Evolutionary conservation across 2,329 filamentous ascomycete species (phyloP).

Genomic region (Nothophoma quercina): DNA sequence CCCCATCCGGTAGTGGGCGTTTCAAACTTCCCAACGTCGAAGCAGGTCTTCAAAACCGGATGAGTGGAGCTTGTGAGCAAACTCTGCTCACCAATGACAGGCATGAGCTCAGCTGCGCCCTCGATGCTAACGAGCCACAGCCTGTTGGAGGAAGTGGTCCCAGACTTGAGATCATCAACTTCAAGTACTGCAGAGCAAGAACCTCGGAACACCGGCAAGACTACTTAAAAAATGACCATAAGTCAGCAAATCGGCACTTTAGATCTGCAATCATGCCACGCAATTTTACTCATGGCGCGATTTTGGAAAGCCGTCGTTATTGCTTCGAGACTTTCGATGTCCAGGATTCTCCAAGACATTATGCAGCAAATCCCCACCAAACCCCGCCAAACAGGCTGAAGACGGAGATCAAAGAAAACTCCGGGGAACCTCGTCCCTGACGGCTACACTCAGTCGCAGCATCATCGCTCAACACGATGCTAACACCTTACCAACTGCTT

Average conservation of each 20-base stretch:
- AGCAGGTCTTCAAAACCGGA: neutral
- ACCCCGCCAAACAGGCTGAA: conserved; percentile 6
- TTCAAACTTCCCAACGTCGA: conserved; percentile 17
- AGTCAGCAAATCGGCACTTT: neutral
- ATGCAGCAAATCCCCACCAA: conserved; percentile 7
- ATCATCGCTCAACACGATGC: neutral
- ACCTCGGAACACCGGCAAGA: neutral
- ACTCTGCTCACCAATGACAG: neutral
- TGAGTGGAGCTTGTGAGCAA: conserved; percentile 4
- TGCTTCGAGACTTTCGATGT: conserved; percentile 2
- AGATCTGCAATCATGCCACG: neutral
- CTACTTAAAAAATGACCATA: neutral
- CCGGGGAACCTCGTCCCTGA: conserved; percentile 4
- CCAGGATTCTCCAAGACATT: conserved; percentile 5
- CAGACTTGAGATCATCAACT: neutral
- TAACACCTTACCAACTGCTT: neutral
- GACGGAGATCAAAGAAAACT: neutral
- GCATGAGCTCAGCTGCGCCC: neutral
- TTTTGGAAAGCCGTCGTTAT: neutral
- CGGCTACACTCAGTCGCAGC: neutral
- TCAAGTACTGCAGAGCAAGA: neutral
- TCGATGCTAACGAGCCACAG: conserved; percentile 1
- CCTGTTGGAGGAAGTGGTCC: neutral
- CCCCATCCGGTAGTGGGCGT: conserved; percentile 7
- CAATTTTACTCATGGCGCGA: neutral